Conservation (phyloP, 2,329 filamentous ascomycete species). For the Dactylellina parvicollis region DNA sequence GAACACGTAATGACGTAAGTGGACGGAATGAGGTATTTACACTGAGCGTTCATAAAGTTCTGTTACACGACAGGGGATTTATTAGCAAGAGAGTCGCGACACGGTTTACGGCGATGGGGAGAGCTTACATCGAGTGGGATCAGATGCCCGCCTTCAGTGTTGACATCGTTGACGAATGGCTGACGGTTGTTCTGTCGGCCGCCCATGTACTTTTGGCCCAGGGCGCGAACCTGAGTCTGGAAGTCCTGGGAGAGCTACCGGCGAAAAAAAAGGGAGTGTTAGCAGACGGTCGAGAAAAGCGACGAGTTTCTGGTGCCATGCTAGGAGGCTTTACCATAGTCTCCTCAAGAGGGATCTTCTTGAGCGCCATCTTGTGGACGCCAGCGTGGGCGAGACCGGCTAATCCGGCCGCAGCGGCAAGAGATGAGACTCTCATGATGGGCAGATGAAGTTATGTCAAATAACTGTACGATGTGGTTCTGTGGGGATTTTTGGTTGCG, state of each 20-base stretch:
- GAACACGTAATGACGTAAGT: conserved; percentile 27
- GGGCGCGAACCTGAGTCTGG: conserved; percentile 79
- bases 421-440: conserved; percentile 50
- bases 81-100: background rate
- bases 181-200: conserved; percentile 76
- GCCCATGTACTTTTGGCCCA: conserved; percentile 97
- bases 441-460: conserved; percentile 35
- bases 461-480: conserved; percentile 31
- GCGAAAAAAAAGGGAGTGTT: conserved; percentile 3
- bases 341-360: conserved; percentile 92
- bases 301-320: background rate
- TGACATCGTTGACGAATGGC: conserved; percentile 75
- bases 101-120: background rate
- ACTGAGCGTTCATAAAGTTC: conserved; percentile 99
- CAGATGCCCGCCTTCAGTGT: conserved; percentile 75
- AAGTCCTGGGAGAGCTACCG: conserved; percentile 64
- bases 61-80: conserved; percentile 41
- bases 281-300: background rate
- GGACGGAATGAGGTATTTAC: conserved; percentile 67
- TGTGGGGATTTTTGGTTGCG: conserved; percentile 9
- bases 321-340: conserved; percentile 76
- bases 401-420: conserved; percentile 50
- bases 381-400: conserved; percentile 80
- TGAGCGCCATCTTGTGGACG: conserved; percentile 95
- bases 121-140: conserved; percentile 75